Evolutionary conservation across 2,329 filamentous ascomycete genomes (phyloP), one percentile per base, ranked within the genome.

Genomic region (Mollisiaceae sp.): DNA sequence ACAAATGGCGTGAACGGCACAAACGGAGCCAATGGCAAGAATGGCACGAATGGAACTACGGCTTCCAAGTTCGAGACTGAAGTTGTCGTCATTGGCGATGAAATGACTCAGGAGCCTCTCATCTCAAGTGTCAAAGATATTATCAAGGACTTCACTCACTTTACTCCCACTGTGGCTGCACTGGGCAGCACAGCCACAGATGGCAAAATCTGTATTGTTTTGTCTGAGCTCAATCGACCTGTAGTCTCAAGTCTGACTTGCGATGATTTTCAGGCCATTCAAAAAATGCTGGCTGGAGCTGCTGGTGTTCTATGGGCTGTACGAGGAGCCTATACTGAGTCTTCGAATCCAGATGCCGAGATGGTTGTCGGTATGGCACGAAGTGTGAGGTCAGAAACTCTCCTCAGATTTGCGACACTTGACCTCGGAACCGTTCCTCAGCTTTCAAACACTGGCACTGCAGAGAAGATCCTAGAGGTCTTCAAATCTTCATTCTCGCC

Each of bases 301-400:
- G 77, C 75, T 18, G 77, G 79, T 1, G 69, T 86, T 1, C 56
- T 86, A 1, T 87, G 84, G 83, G 66, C 84, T 20, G 82, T 82
- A 0, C 73, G 75, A 0, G 80, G 79, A 4, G 81, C 80, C 1
- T 78, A 81, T 36, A 78, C 67, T 72, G 75, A 75, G 41, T 66
- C 71, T 58, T 41, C 66, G 1, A 67, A 69, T 22, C 72, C 72
- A 15, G 63, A 73, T 62, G 65, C 67, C 4, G 57, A 69, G 32
- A 69, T 74, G 69, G 67, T 73, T 8, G 59, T 73, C 39, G 73
- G 76, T 20, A 66, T 77, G 66, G 66, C 72, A 57, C 56, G 75
- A 36, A 74, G 67, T 18, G 57, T 75, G n/a, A 70, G 73, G 3
- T 71, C 70, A 18, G 73, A 75, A 64, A 72, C 67, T 5, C 39